phyloP scores from a whole-genome alignment of 805 yeast species.

The Wickerhamiella azyma region DNA sequence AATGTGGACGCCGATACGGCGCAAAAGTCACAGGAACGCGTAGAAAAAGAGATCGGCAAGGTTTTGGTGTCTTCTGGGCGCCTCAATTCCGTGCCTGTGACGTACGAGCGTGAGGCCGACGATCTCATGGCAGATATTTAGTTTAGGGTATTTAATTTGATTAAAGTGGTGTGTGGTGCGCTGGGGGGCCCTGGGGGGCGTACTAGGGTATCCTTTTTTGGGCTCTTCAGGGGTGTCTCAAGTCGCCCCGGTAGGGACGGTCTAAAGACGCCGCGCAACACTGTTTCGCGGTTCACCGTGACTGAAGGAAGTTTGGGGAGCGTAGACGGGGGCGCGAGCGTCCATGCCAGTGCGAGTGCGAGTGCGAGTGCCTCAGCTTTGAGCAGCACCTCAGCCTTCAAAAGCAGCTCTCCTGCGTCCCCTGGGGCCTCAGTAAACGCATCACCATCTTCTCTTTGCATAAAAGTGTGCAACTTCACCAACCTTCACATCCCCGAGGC shows the following conservation, averaged over 20 bases:
- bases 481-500: slow-evolving; percentile 32
- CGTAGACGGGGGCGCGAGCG: slow-evolving; percentile 6
- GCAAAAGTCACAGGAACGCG: slow-evolving; percentile 11
- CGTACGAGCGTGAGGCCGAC: slow-evolving; percentile 15
- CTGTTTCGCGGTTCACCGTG: slow-evolving; percentile 19
- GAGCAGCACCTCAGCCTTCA: not conserved
- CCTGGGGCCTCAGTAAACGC: not conserved
- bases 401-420: not conserved
- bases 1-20: slow-evolving; percentile 20
- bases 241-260: too few species aligned
- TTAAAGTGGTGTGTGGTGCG: too few species aligned
- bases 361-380: not conserved
- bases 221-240: too few species aligned
- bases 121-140: slow-evolving; percentile 7
- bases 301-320: not conserved
- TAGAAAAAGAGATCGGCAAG: slow-evolving; percentile 14
- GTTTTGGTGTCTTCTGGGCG: slow-evolving; percentile 11
- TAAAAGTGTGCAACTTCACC: slow-evolving; percentile 31
- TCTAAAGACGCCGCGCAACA: slow-evolving; percentile 21
- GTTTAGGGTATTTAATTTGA: not conserved
- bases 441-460: slow-evolving; percentile 33
- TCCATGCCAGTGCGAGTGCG: slow-evolving; percentile 3
- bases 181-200: too few species aligned
- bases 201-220: too few species aligned
- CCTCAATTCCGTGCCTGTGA: slow-evolving; percentile 16